Percentiles rank a stretch among this genome's conserved stretches.
phyloP scores from a whole-genome alignment of 108 stramenopile genomes.

The Cylindrotheca fusiformis region DNA sequence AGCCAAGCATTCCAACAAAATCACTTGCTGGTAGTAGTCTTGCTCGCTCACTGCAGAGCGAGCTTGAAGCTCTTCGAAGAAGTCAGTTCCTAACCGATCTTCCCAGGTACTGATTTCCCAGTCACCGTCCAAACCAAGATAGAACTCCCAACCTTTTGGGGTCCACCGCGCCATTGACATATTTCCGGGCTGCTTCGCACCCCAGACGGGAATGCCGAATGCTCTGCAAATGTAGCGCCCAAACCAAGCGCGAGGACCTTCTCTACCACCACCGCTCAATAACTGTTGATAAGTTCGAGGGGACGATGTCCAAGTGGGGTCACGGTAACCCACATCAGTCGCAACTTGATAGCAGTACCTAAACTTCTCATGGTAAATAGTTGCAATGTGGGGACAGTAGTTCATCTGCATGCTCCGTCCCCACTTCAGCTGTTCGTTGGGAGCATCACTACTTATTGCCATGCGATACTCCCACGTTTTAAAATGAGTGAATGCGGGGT shows the following conservation, averaged over 20 bases:
- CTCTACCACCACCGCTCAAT: slow-evolving; percentile 42
- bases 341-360: slow-evolving; percentile 31
- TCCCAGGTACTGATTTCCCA: slow-evolving; percentile 38
- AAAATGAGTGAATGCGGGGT: slow-evolving; percentile 36
- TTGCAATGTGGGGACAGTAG: slow-evolving; percentile 49
- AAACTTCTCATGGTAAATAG: slow-evolving; percentile 37
- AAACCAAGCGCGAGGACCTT: slow-evolving; percentile 55
- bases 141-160: slow-evolving; percentile 43
- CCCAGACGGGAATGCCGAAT: slow-evolving; percentile 60
- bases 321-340: slow-evolving; percentile 40
- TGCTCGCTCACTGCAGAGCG: slow-evolving; percentile 25
- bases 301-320: slow-evolving; percentile 40
- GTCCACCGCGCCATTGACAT: slow-evolving; percentile 43
- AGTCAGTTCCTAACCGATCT: slow-evolving; percentile 30
- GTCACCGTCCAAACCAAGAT: slow-evolving; percentile 28
- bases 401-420: slow-evolving; percentile 45
- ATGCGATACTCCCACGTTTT: slow-evolving; percentile 44
- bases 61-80: slow-evolving; percentile 32
- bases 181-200: slow-evolving; percentile 44
- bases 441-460: slow-evolving; percentile 45
- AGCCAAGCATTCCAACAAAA: slow-evolving; percentile 34
- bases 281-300: slow-evolving; percentile 48
- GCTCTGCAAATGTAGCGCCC: slow-evolving; percentile 41
- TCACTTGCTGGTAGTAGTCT: slow-evolving; percentile 34
- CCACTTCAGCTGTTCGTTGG: slow-evolving; percentile 44